Conservation (phyloP, 148 eudicot species). For the Euryodendron excelsum region DNA sequence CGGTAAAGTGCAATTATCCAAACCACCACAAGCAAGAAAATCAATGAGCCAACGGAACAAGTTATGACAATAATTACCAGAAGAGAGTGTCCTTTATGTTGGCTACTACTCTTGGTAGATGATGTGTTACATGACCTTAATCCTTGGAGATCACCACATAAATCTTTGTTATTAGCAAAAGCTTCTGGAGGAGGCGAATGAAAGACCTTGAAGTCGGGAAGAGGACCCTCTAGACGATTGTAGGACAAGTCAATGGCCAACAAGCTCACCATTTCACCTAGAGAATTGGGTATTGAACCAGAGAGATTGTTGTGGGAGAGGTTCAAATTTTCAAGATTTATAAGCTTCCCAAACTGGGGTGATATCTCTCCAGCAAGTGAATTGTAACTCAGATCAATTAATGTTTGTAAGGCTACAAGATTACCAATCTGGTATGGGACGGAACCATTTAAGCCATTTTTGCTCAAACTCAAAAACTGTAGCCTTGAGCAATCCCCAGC, state of each 20-base stretch:
- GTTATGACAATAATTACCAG: neutral
- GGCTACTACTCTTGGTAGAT: neutral
- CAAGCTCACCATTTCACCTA: constrained; percentile 21
- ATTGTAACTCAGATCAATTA: constrained; percentile 35
- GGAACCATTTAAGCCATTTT: constrained; percentile 8
- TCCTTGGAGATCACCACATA: constrained; percentile 22
- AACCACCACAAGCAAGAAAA: constrained; percentile 2
- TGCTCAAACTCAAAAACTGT: constrained; percentile 24
- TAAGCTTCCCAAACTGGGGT: constrained; percentile 13
- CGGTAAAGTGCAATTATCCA: neutral
- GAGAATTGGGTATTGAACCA: constrained; percentile 26
- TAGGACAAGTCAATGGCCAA: constrained; percentile 20
- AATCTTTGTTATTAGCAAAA: constrained; percentile 19
- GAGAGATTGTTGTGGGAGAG: constrained; percentile 31
- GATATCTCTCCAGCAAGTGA: constrained; percentile 22
- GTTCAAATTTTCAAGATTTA: constrained; percentile 21
- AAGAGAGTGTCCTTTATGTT: neutral
- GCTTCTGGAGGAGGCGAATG: neutral
- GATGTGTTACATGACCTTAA: constrained; percentile 8
- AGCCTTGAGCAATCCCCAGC: constrained; percentile 4
- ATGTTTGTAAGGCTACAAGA: constrained; percentile 1
- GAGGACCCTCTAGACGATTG: constrained; percentile 31
- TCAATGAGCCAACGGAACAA: neutral
- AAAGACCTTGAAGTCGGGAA: constrained; percentile 25
- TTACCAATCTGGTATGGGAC: constrained; percentile 11